These are phyloP conservation scores for Nepenthes alata DNA, from an alignment of 179 eudicot species.

Conservation along the genomic window DNA sequence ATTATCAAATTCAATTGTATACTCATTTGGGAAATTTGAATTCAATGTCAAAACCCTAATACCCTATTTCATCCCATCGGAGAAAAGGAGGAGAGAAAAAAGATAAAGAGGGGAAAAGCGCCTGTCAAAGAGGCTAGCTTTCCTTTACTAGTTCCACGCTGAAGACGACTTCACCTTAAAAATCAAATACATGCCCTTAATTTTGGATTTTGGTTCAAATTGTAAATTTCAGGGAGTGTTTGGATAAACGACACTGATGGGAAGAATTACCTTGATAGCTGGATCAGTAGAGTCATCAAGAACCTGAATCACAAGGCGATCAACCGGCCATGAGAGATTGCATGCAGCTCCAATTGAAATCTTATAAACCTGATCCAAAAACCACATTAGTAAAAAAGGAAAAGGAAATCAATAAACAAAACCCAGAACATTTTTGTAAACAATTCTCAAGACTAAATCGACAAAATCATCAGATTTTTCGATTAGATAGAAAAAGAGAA, in stretches of 20 bases:
- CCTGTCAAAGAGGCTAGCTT: too few relatives aligned
- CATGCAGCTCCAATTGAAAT: conserved; percentile 78
- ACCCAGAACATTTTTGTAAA: not conserved
- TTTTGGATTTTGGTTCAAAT: too few relatives aligned
- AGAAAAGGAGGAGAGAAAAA: too few relatives aligned
- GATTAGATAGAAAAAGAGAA: not conserved
- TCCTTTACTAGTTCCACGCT: too few relatives aligned
- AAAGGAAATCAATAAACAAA: not conserved
- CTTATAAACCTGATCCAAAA: conserved; percentile 54
- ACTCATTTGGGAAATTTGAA: too few relatives aligned
- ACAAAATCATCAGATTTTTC: not conserved
- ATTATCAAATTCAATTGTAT: too few relatives aligned
- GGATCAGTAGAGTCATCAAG: conserved; percentile 76
- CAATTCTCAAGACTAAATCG: conserved; percentile 19
- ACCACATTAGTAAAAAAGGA: not conserved
- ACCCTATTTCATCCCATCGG: too few relatives aligned
- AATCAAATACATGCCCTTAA: too few relatives aligned
- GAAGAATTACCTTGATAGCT: conserved; percentile 35
- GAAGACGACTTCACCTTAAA: too few relatives aligned
- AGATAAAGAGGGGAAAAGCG: too few relatives aligned
- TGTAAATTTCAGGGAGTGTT: too few relatives aligned
- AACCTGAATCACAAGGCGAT: conserved; percentile 67
- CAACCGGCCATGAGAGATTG: conserved; percentile 66
- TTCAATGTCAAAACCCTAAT: too few relatives aligned
- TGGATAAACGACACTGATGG: not conserved